A percentile compares a stretch with the other conserved stretches of the same genome.
phyloP scores from a whole-genome alignment of 2,329 filamentous ascomycete species.

The Hypoxylon sp. region DNA sequence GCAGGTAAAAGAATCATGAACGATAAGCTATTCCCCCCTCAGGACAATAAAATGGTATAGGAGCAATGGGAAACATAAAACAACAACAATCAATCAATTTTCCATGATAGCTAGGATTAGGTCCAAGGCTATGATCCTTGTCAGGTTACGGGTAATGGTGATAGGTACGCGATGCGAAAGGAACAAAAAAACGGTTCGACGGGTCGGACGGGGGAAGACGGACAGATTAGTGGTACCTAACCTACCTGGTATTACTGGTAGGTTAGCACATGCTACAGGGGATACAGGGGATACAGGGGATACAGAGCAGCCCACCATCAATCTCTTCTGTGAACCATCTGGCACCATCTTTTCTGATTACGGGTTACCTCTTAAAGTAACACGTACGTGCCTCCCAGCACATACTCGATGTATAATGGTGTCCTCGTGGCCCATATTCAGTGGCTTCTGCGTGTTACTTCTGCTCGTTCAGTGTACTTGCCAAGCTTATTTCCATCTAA shows the following conservation, averaged over 20 bases:
- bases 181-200: constrained; percentile 15
- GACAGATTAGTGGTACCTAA: constrained; percentile 15
- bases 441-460: background rate
- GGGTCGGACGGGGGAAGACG: constrained; percentile 10
- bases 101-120: constrained; percentile 37
- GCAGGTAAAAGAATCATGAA: background rate
- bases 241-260: no score
- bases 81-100: constrained; percentile 37
- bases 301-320: no score
- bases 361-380: background rate
- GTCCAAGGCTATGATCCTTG: constrained; percentile 39
- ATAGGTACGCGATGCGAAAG: background rate
- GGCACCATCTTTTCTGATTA: background rate
- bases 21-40: constrained; percentile 21
- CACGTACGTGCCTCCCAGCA: no score
- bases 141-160: constrained; percentile 7
- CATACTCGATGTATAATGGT: no score
- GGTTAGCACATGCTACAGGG: no score
- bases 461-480: background rate
- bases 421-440: no score
- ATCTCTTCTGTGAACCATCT: no score
- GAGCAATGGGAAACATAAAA: constrained; percentile 10
- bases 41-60: constrained; percentile 7
- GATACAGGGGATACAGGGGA: no score
- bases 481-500: no score